phyloP scores from a whole-genome alignment of 495 filamentous ascomycete genomes.

The Annulohypoxylon bovei region DNA sequence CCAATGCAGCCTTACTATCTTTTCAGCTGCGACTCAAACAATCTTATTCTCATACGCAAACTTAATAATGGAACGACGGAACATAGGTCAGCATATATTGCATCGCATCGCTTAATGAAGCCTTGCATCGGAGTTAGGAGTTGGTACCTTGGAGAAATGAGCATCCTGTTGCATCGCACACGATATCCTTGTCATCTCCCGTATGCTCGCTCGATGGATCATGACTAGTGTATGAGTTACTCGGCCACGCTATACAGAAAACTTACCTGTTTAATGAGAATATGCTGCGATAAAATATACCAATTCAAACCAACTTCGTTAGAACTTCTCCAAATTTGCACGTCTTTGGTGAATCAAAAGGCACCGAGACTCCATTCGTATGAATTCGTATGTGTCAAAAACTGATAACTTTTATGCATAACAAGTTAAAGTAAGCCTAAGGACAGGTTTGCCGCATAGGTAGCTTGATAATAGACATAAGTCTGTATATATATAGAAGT shows the following conservation, averaged over 20 bases:
- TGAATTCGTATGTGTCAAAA: too few relatives aligned
- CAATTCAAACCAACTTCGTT: background rate
- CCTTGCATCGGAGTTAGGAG: conserved; percentile 23
- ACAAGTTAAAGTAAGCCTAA: too few relatives aligned
- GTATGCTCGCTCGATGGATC: conserved; percentile 7
- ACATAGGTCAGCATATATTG: conserved; percentile 22
- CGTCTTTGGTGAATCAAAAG: background rate
- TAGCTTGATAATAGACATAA: background rate
- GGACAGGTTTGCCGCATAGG: too few relatives aligned
- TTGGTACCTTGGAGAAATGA: background rate
- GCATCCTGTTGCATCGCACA: background rate
- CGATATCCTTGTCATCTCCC: conserved; percentile 14
- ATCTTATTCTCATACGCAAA: background rate
- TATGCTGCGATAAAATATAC: conserved; percentile 2
- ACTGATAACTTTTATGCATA: background rate
- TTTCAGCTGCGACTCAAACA: background rate
- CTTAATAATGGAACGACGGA: conserved; percentile 19
- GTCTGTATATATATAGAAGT: background rate
- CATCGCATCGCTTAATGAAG: conserved; percentile 22
- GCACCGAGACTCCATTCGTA: too few relatives aligned
- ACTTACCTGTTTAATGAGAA: conserved; percentile 13
- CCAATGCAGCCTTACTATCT: background rate
- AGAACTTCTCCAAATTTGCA: background rate
- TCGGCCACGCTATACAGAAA: conserved; percentile 12
- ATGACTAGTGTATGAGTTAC: conserved; percentile 23